phyloP scores from a whole-genome alignment of 2,329 filamentous ascomycete species.

The Calonectria henricotiae region DNA sequence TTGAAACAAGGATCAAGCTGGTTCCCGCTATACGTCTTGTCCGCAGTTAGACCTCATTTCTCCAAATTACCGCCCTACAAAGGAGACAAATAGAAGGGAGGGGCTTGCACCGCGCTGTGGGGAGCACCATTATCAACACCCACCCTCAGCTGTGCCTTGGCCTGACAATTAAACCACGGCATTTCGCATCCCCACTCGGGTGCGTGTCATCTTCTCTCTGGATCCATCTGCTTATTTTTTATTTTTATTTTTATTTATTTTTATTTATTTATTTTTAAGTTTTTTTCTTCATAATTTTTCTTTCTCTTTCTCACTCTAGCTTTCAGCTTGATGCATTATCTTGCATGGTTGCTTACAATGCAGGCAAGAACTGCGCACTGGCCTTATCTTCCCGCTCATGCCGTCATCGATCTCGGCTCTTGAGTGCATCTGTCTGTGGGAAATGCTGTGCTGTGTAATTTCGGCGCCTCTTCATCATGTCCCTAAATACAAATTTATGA shows the following conservation, averaged over 20 bases:
- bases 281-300: neutral
- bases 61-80: constrained; percentile 22
- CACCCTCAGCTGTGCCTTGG: neutral
- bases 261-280: neutral
- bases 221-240: neutral
- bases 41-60: constrained; percentile 17
- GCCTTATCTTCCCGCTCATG: constrained; percentile 9
- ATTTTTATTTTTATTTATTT: neutral
- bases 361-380: constrained; percentile 1
- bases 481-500: neutral
- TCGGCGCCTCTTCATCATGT: neutral
- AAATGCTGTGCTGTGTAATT: neutral
- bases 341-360: neutral
- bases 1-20: constrained; percentile 28
- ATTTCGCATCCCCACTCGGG: constrained; percentile 14
- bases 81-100: constrained; percentile 22
- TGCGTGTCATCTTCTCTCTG: neutral
- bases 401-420: constrained; percentile 16
- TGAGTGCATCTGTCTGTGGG: neutral
- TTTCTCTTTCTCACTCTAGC: neutral
- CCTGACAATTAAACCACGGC: constrained; percentile 15
- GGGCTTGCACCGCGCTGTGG: constrained; percentile 19
- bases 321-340: constrained; percentile 12
- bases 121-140: constrained; percentile 12
- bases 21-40: constrained; percentile 24